These are phyloP conservation scores for Primulina eburnea DNA, from an alignment of 257 asterid genomes.

Conservation along the genomic window DNA sequence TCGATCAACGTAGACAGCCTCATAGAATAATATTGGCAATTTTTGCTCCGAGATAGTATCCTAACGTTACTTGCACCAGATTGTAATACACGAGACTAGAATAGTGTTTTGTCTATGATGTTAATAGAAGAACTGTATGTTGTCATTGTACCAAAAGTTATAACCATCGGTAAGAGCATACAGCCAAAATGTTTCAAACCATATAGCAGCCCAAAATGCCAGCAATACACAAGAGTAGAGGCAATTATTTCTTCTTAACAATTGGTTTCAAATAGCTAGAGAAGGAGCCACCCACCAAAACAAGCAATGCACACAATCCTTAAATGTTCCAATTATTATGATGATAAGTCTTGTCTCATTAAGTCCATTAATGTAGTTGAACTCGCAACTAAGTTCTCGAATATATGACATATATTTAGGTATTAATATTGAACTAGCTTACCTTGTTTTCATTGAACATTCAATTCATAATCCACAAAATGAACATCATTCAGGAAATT, in stretches of 20 bases:
- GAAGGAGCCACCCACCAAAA: neutral
- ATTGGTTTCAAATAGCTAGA: neutral
- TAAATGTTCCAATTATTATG: neutral
- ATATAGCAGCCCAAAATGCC: neutral
- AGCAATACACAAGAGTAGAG: neutral
- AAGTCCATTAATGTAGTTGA: neutral
- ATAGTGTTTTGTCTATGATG: neutral
- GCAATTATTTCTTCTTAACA: neutral
- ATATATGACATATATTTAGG: too few species aligned
- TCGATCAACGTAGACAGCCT: neutral
- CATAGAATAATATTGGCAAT: neutral
- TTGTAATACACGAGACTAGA: neutral
- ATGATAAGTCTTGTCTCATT: neutral
- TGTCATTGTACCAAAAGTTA: neutral
- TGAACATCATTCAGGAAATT: neutral
- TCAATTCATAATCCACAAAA: neutral
- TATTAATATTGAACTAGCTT: neutral
- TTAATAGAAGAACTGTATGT: neutral
- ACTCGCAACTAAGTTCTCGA: too few species aligned
- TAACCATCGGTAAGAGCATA: too few species aligned
- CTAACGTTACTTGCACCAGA: neutral
- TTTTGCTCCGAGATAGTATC: neutral
- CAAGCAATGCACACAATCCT: neutral
- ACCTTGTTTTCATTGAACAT: slow-evolving; percentile 10
- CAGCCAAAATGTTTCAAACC: neutral